These are phyloP conservation scores for Amylostereum areolatum DNA, from an alignment of 1,284 basidiomycete genomes.

Conservation along the genomic window DNA sequence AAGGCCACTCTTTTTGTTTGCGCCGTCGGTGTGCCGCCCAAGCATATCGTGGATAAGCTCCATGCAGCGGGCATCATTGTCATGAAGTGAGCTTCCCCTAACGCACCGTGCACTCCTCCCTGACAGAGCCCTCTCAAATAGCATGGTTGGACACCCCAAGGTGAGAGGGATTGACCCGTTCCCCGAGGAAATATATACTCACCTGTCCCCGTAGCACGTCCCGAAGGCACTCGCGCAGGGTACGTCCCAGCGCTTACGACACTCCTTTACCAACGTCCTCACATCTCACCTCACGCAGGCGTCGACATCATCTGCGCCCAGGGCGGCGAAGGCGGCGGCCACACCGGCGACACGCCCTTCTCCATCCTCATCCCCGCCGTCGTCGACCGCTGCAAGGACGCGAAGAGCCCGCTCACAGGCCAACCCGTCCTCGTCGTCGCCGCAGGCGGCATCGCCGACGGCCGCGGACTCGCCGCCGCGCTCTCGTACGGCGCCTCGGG, in stretches of 20 bases:
- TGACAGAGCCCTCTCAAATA: not conserved
- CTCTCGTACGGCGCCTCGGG: slow-evolving; percentile 77
- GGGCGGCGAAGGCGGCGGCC: slow-evolving; percentile 83
- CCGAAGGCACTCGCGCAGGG: slow-evolving; percentile 75
- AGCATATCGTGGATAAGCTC: slow-evolving; percentile 68
- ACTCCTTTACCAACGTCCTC: too few species aligned
- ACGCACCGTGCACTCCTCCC: not conserved
- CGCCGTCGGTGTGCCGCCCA: slow-evolving; percentile 80
- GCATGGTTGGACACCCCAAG: slow-evolving; percentile 89
- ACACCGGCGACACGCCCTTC: slow-evolving; percentile 71
- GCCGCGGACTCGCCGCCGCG: slow-evolving; percentile 74
- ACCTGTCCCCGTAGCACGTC: too few species aligned
- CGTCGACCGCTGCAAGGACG: slow-evolving; percentile 74
- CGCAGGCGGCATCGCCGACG: slow-evolving; percentile 79
- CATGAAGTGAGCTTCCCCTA: slow-evolving; percentile 58
- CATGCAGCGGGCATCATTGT: slow-evolving; percentile 78
- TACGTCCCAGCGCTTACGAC: too few species aligned
- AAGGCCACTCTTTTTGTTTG: slow-evolving; percentile 81
- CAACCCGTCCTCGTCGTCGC: slow-evolving; percentile 78
- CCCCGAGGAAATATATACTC: too few species aligned
- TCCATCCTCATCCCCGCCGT: slow-evolving; percentile 80
- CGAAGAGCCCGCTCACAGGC: slow-evolving; percentile 72
- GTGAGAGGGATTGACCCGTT: too few species aligned
- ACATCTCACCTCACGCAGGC: too few species aligned
- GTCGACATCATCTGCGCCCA: slow-evolving; percentile 89